These are phyloP conservation scores for Pichia californica DNA, from an alignment of 805 yeast species.

Conservation along the genomic window DNA sequence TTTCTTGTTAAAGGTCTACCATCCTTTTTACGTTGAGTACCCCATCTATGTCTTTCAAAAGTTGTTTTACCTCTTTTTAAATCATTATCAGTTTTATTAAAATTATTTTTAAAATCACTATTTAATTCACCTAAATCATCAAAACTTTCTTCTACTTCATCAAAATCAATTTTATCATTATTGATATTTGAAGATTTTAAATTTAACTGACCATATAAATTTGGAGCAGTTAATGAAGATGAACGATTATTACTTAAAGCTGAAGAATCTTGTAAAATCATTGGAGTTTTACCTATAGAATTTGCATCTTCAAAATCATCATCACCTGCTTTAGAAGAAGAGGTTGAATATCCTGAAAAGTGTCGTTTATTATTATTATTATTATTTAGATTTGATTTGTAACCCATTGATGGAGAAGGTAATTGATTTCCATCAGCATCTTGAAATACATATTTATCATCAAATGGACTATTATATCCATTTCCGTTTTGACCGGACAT, in stretches of 20 bases:
- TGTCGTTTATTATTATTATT: slow-evolving; percentile 8
- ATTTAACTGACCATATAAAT: slow-evolving; percentile 6
- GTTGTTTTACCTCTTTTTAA: slow-evolving; percentile 31
- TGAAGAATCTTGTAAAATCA: slow-evolving; percentile 15
- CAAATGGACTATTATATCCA: slow-evolving; percentile 16
- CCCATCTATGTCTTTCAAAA: slow-evolving; percentile 83
- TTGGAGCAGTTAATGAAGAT: slow-evolving; percentile 1
- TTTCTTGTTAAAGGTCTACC: slow-evolving; percentile 61
- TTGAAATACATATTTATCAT: slow-evolving; percentile 15
- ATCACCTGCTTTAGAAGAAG: slow-evolving; percentile 10
- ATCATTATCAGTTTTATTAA: slow-evolving; percentile 2
- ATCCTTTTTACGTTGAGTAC: slow-evolving; percentile 72
- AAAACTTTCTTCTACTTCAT: slow-evolving; percentile 11
- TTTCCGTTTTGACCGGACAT: slow-evolving; percentile 1
- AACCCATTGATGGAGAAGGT: slow-evolving; percentile 14
- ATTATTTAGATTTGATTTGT: slow-evolving; percentile 7
- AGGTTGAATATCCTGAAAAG: slow-evolving; percentile 15
- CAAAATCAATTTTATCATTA: neutral
- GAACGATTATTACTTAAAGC: slow-evolving; percentile 3
- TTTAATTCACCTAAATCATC: slow-evolving; percentile 23
- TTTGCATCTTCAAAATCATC: slow-evolving; percentile 15
- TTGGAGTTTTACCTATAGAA: slow-evolving; percentile 23
- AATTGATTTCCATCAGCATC: slow-evolving; percentile 6
- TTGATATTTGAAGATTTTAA: slow-evolving; percentile 13
- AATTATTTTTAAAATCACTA: neutral